phyloP scores from a whole-genome alignment of 495 filamentous ascomycete genomes.

The Ramalina peruviana region DNA sequence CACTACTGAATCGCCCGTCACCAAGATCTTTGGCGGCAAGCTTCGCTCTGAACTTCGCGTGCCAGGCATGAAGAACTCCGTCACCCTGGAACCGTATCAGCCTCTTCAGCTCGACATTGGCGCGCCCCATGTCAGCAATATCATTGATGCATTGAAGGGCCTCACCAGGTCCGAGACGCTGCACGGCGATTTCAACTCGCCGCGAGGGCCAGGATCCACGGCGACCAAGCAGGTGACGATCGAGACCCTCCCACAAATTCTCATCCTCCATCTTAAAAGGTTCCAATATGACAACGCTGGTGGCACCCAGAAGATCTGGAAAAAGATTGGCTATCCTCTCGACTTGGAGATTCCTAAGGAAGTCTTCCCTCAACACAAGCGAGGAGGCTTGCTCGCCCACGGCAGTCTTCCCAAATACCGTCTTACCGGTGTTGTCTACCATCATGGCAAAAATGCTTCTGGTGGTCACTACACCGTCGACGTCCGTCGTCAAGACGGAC shows the following conservation, averaged over 20 bases:
- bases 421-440: constrained; percentile 86
- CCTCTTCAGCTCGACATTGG: constrained; percentile 92
- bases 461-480: constrained; percentile 97
- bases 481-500: constrained; percentile 80
- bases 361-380: constrained; percentile 65
- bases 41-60: constrained; percentile 80
- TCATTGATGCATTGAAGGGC: constrained; percentile 77
- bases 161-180: constrained; percentile 73
- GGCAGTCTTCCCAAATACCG: constrained; percentile 65
- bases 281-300: constrained; percentile 90
- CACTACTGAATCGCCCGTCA: constrained; percentile 65
- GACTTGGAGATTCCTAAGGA: constrained; percentile 90
- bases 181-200: constrained; percentile 74
- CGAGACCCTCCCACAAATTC: constrained; percentile 78
- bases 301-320: constrained; percentile 96
- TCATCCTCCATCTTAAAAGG: constrained; percentile 91
- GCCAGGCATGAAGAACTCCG: constrained; percentile 73
- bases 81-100: constrained; percentile 87
- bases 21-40: constrained; percentile 87
- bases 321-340: constrained; percentile 87
- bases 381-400: constrained; percentile 46
- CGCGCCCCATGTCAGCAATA: constrained; percentile 68
- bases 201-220: constrained; percentile 57
- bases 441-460: constrained; percentile 90
- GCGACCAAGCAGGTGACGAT: constrained; percentile 93